phyloP scores from a whole-genome alignment of 148 eudicot genomes.

The Rhododendron henanense region DNA sequence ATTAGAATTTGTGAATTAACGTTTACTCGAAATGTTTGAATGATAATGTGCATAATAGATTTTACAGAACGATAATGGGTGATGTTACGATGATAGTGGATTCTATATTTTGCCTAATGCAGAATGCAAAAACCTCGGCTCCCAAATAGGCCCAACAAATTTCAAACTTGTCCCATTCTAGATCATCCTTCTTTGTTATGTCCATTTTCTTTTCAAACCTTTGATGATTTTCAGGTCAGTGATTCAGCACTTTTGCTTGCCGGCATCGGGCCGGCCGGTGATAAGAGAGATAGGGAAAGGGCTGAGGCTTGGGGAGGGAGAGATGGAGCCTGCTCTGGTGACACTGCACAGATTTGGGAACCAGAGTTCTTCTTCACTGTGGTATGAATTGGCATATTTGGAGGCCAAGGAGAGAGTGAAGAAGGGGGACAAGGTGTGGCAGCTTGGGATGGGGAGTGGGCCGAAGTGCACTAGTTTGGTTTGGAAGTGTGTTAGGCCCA shows the following conservation, averaged over 20 bases:
- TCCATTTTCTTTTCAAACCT: neutral
- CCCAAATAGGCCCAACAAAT: neutral
- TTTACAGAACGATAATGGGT: neutral
- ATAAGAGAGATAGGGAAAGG: slow-evolving; percentile 60
- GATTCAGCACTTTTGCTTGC: slow-evolving; percentile 67
- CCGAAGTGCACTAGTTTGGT: slow-evolving; percentile 60
- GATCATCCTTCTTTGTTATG: neutral
- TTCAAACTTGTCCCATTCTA: neutral
- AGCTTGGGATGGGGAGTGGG: slow-evolving; percentile 77
- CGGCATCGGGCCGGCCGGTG: slow-evolving; percentile 48
- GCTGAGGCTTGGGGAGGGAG: slow-evolving; percentile 57
- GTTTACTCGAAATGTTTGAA: neutral
- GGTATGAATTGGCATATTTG: slow-evolving; percentile 75
- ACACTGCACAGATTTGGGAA: slow-evolving; percentile 85
- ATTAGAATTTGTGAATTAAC: no score
- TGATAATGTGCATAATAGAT: neutral
- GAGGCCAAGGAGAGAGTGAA: slow-evolving; percentile 68
- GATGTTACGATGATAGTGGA: neutral
- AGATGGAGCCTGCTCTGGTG: slow-evolving; percentile 65
- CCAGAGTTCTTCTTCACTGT: slow-evolving; percentile 72
- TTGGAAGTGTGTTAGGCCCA: slow-evolving; percentile 64
- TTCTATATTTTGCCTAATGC: neutral
- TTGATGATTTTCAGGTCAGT: slow-evolving; percentile 28
- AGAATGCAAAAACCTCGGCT: neutral
- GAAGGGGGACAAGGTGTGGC: slow-evolving; percentile 66